Base-by-base conservation (phyloP, 768 basidiomycete species). In the Suillus subalutaceus region DNA sequence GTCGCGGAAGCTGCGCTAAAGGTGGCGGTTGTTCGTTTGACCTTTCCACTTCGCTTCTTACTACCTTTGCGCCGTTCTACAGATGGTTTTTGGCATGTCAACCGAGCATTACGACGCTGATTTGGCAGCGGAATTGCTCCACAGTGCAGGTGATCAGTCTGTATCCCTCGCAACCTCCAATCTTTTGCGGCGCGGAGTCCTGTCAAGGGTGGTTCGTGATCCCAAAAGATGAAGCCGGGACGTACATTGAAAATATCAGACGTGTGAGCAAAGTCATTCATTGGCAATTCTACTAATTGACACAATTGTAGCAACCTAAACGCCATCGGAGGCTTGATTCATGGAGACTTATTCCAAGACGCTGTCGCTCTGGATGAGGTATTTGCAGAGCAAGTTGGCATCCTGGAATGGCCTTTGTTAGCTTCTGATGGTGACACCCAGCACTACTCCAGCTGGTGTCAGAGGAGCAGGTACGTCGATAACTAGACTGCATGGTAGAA, bases 71-170 rank as follows among this genome's bases (percentile, higher is more conserved):
- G 71, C 43, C 35, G 23, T 32, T 62, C 64, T 6, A 46, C 63
- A 95, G 94, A 92, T 95, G 90, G 85, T 85, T 6, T 82, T 95
- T 61, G 89, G 91, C 15, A 89, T 89, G 1, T 88, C 92, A 1
- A 80, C 82, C 67, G 93, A 92, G 65, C 78, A 77, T 26, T 96
- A 94, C 72, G 82, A 91, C 63, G 75, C 85, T 3, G 84, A 86
- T n/a, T 72, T 71, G 23, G 93, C 87, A 1, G 81, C 89, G 0
- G 71, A 75, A 2, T 72, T 95, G 53, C 81, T 96, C 18, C 83
- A 81, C 52, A 80, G 79, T 59, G 80, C 83, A 26, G 90, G 89
- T 20, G 83, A 91, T 35, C 79, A 83, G 50, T 70, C 75, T n/a
- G 84, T 92, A 18, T 81, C 82, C 16, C 69, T 72, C 43, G 92